phyloP scores from a whole-genome alignment of 805 yeast species.

The Kluyveromyces dobzhanskii region DNA sequence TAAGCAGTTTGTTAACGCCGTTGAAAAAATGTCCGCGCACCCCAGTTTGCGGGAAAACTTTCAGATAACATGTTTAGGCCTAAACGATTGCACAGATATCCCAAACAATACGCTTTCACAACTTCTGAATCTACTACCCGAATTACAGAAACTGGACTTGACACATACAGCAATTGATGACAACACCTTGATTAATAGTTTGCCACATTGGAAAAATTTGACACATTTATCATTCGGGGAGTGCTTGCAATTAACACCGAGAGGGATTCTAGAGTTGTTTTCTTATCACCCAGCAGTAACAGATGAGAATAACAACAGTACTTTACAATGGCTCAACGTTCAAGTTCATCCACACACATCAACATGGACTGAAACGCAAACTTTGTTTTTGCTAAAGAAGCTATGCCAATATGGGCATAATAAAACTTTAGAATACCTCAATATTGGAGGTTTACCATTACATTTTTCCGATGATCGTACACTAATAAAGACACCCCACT shows the following conservation, averaged over 20 bases:
- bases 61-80: conserved; percentile 43
- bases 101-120: conserved; percentile 42
- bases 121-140: conserved; percentile 45
- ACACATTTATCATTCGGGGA: conserved; percentile 67
- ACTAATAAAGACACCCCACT: conserved; percentile 17
- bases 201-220: conserved; percentile 51
- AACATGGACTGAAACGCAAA: conserved; percentile 44
- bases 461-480: conserved; percentile 27
- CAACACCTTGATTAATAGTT: conserved; percentile 39
- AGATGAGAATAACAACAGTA: conserved; percentile 30
- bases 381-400: conserved; percentile 36
- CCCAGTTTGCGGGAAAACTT: conserved; percentile 25
- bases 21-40: conserved; percentile 17
- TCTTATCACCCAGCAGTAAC: conserved; percentile 60
- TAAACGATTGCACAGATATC: conserved; percentile 83
- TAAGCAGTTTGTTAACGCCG: conserved; percentile 40
- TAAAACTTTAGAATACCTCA: conserved; percentile 36
- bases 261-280: conserved; percentile 61
- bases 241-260: conserved; percentile 61
- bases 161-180: conserved; percentile 74
- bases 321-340: conserved; percentile 57
- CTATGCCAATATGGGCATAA: conserved; percentile 31
- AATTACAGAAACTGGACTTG: conserved; percentile 62
- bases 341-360: conserved; percentile 58
- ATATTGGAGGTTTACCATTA: conserved; percentile 60